Evolutionary conservation across 257 asterid species (phyloP), one percentile per base, ranked within the genome.

Genomic region (Salvia miltiorrhiza): DNA sequence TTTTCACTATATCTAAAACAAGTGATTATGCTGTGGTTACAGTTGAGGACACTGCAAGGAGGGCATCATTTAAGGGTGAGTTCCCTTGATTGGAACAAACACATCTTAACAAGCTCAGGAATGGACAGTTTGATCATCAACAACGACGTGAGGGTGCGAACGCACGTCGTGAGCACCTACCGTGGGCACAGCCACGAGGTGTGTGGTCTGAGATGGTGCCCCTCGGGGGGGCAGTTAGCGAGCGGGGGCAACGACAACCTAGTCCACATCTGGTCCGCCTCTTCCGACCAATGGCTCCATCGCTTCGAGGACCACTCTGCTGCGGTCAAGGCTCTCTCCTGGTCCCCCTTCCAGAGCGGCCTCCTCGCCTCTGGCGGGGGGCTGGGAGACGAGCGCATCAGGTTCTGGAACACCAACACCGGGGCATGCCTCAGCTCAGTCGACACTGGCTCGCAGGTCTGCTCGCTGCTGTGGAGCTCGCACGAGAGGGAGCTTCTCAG

Each of bases 281-380:
- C 78, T 7, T 70, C 77, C 12, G 47, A 9, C 23, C 78, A 69
- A 61, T 83, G 85, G 79, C 75, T 81, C 39, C 77, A 79, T 53
- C 66, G 86, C 14, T 40, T 84, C 4, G 65, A 53, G 7, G 78
- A 79, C 5, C 89, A 84, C 54, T 71, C 71, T 16, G 79, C 89
- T 7, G 84, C 88, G 2, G 82, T 84, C 2, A 81, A 79, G 65
- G 84, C 87, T 32, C 80, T 84, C 41, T 66, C 85, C 5, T 84
- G 89, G 89, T 81, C 84, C 37, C 89, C 89, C 8, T 82, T 75
- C 40, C 90, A 84, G 77, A 76, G 79, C 45, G 77, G 82, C 70
- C 79, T 84, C 21, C 79, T 84, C 7, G 89, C 86, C 10, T 73
- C 87, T 1, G 89, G 83, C 28, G 87, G 89, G 11, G 83, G 89